Percentiles rank a stretch among this genome's conserved stretches.
These are phyloP conservation scores for Heterobasidion annosum DNA, from an alignment of 1,284 basidiomycete genomes.

Conservation along the genomic window DNA sequence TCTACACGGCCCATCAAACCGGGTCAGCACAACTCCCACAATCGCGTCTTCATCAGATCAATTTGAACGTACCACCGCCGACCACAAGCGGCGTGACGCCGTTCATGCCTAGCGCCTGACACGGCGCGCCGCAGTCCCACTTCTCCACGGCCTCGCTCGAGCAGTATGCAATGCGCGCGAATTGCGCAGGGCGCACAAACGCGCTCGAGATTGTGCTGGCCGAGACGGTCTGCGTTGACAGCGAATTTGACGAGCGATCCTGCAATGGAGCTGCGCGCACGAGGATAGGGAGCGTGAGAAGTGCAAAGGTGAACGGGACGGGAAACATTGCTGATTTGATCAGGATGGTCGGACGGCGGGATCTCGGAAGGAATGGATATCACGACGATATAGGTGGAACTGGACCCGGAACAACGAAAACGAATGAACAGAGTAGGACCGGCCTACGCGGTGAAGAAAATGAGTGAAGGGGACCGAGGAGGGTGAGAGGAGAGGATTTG, in stretches of 20 bases:
- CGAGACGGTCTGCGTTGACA: conserved; percentile 9
- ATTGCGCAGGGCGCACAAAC: conserved; percentile 28
- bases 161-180: conserved; percentile 33
- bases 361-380: neutral
- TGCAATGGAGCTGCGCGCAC: neutral
- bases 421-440: neutral
- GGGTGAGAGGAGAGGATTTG: too few species aligned
- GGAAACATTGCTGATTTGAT: neutral
- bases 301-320: neutral
- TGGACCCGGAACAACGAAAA: neutral
- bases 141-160: conserved; percentile 20
- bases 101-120: conserved; percentile 23
- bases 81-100: conserved; percentile 25
- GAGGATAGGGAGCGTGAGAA: neutral
- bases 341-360: neutral
- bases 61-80: conserved; percentile 20
- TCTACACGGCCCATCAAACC: conserved; percentile 11
- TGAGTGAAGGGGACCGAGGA: too few species aligned
- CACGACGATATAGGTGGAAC: neutral
- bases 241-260: neutral
- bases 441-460: neutral
- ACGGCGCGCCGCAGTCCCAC: conserved; percentile 28
- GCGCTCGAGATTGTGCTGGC: conserved; percentile 15
- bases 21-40: neutral
- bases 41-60: neutral